Conservation (phyloP, 495 filamentous ascomycete genomes). For the Penicilliopsis zonata region DNA sequence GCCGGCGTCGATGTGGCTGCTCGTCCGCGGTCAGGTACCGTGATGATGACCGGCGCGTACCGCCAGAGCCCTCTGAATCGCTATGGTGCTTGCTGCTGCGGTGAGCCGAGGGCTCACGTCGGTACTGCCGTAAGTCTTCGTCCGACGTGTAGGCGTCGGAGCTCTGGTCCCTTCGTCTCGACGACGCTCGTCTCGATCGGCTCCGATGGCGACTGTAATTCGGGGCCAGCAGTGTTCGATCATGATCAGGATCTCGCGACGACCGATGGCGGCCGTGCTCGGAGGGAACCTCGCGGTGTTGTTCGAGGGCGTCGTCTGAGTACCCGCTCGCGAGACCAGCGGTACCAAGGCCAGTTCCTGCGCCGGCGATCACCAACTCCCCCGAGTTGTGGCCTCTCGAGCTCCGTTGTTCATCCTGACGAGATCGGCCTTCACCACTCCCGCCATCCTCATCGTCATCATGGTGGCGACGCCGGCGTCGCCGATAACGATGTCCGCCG, state of each 20-base stretch:
- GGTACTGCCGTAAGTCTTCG: conserved; percentile 25
- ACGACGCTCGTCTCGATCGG: conserved; percentile 20
- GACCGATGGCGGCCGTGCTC: conserved; percentile 8
- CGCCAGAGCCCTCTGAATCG: conserved; percentile 11
- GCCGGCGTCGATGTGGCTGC: conserved; percentile 7
- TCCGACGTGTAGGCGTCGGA: conserved; percentile 23
- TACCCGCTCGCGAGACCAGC: conserved; percentile 27
- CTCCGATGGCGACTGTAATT: conserved; percentile 6
- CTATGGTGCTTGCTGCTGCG: conserved; percentile 16
- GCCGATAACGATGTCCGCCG: conserved; percentile 12
- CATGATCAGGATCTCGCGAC: conserved; percentile 2
- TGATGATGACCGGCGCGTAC: conserved; percentile 4
- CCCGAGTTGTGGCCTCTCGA: conserved; percentile 12
- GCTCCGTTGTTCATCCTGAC: no score
- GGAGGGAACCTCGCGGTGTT: conserved; percentile 17
- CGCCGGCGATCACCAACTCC: conserved; percentile 10
- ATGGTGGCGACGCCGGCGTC: conserved; percentile 15
- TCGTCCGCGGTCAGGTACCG: conserved; percentile 4
- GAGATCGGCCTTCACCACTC: conserved; percentile 10
- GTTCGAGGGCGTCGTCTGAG: conserved; percentile 21
- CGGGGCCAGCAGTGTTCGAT: not conserved
- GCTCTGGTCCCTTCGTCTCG: conserved; percentile 16
- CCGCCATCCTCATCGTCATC: conserved; percentile 12
- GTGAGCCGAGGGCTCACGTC: conserved; percentile 17
- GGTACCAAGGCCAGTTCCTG: conserved; percentile 25